These are phyloP conservation scores for Penicillium sp. DNA, from an alignment of 2,329 filamentous ascomycete species.

Conservation along the genomic window DNA sequence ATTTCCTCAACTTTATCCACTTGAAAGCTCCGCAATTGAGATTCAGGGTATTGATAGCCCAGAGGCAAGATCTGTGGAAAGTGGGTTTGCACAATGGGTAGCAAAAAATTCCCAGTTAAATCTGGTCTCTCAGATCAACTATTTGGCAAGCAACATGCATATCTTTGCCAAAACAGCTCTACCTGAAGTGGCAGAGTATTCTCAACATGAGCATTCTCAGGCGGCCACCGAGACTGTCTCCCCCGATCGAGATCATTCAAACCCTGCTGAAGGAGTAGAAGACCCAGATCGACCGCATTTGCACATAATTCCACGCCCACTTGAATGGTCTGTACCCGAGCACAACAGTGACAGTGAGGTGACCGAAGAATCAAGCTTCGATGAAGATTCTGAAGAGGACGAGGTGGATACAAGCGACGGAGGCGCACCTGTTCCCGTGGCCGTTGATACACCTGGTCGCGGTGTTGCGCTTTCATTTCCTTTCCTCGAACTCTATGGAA, in stretches of 20 bases:
- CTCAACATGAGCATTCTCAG: constrained; percentile 9
- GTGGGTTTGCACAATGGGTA: constrained; percentile 63
- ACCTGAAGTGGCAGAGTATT: constrained; percentile 19
- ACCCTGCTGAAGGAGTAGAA: neutral
- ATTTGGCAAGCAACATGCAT: constrained; percentile 70
- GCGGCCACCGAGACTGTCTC: neutral
- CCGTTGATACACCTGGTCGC: constrained; percentile 54
- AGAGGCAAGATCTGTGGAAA: constrained; percentile 64
- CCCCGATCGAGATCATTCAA: neutral
- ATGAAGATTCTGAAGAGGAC: constrained; percentile 49
- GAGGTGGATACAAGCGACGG: constrained; percentile 34
- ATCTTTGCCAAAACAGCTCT: constrained; percentile 60
- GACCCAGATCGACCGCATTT: constrained; percentile 62
- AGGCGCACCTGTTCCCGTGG: constrained; percentile 36
- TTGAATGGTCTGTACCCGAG: constrained; percentile 64
- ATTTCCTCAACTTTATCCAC: constrained; percentile 70
- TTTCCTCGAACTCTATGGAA: constrained; percentile 71
- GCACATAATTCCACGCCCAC: constrained; percentile 70
- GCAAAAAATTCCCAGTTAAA: constrained; percentile 60
- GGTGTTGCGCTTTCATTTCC: constrained; percentile 81
- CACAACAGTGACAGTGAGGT: constrained; percentile 37
- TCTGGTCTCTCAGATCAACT: constrained; percentile 74
- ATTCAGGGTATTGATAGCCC: constrained; percentile 63
- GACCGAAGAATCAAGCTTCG: constrained; percentile 47
- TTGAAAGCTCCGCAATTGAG: constrained; percentile 66